Conservation (phyloP, 2,329 filamentous ascomycete genomes). For the Colletotrichum echinochloae region DNA sequence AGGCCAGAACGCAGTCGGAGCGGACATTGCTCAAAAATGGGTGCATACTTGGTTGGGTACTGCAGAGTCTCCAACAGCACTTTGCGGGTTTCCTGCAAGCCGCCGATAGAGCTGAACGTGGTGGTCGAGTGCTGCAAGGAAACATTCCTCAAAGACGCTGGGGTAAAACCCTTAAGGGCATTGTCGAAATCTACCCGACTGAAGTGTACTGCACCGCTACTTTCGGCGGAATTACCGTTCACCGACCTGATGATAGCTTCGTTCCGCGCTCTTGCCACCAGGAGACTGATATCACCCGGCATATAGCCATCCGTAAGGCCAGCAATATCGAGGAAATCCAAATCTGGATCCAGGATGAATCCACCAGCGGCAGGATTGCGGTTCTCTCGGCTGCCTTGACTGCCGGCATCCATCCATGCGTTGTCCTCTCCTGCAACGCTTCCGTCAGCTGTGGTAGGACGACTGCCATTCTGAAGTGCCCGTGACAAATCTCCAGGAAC, state of each 20-base stretch:
- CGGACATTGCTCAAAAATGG: slow-evolving; percentile 96
- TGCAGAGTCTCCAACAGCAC: slow-evolving; percentile 95
- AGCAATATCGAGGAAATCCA: slow-evolving; percentile 93
- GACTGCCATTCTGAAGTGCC: slow-evolving; percentile 58
- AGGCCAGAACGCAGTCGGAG: slow-evolving; percentile 93
- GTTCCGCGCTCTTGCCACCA: slow-evolving; percentile 88
- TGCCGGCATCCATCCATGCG: slow-evolving; percentile 82
- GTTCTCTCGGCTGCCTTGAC: slow-evolving; percentile 62
- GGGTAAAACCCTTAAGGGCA: slow-evolving; percentile 92
- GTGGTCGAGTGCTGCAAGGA: slow-evolving; percentile 93
- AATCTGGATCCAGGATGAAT: slow-evolving; percentile 78
- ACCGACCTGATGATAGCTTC: slow-evolving; percentile 92
- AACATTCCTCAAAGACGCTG: slow-evolving; percentile 93
- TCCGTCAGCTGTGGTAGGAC: slow-evolving; percentile 68
- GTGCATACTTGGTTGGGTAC: slow-evolving; percentile 97
- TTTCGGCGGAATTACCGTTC: slow-evolving; percentile 59
- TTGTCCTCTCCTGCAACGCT: slow-evolving; percentile 64
- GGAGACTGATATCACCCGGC: slow-evolving; percentile 89
- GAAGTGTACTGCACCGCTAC: slow-evolving; percentile 69
- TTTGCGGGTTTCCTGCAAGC: slow-evolving; percentile 85
- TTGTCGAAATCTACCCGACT: slow-evolving; percentile 81
- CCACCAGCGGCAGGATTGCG: slow-evolving; percentile 61
- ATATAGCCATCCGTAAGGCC: slow-evolving; percentile 98
- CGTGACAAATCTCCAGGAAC: slow-evolving; percentile 52
- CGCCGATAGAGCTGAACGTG: slow-evolving; percentile 92